phyloP scores from a whole-genome alignment of 192 early-diverging fungal species.

The Coemansia asiatica region DNA sequence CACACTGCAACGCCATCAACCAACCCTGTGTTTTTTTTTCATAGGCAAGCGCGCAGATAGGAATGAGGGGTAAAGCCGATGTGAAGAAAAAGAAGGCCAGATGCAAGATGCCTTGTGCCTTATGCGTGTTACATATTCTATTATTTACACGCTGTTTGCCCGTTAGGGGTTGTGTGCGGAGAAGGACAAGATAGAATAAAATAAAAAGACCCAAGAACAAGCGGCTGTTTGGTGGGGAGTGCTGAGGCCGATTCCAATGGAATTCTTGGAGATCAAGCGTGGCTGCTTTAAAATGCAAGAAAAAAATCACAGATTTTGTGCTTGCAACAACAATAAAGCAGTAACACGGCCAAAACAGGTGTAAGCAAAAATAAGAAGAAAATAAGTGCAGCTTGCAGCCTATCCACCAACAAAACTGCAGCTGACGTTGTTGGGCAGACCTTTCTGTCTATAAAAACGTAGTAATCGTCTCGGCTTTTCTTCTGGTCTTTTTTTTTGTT shows the following conservation, averaged over 20 bases:
- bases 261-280: conserved; percentile 7
- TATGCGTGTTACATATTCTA: neutral
- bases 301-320: neutral
- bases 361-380: conserved; percentile 1
- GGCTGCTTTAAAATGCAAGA: conserved; percentile 4
- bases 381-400: too few species aligned
- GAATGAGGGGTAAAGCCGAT: neutral
- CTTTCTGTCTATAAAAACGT: conserved; percentile 1
- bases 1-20: neutral
- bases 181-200: neutral
- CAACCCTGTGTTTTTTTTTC: neutral
- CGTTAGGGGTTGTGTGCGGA: neutral
- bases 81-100: neutral
- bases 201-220: neutral
- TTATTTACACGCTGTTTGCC: neutral
- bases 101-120: neutral
- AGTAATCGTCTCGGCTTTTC: conserved; percentile 9
- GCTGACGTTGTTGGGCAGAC: neutral
- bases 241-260: neutral
- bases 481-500: neutral
- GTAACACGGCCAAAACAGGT: neutral
- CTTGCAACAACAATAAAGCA: neutral
- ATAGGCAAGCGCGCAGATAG: neutral
- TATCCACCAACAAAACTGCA: too few species aligned
- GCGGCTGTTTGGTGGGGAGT: neutral